phyloP scores from a whole-genome alignment of 2,329 filamentous ascomycete genomes.

The Fusarium fujikuroi region DNA sequence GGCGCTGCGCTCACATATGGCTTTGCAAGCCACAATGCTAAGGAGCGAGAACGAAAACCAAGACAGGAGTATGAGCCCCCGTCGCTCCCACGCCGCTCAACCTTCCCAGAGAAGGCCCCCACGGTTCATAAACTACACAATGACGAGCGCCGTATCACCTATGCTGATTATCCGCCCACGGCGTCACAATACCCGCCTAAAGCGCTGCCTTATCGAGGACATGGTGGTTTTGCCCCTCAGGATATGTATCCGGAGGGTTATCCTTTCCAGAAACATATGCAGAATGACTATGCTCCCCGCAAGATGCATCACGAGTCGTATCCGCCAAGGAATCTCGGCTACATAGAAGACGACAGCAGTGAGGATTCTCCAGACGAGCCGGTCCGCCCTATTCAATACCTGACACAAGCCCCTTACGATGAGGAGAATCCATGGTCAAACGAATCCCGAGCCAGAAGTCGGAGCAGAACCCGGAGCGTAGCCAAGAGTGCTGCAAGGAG shows the following conservation, averaged over 20 bases:
- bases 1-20: constrained; percentile 73
- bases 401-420: constrained; percentile 37
- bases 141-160: constrained; percentile 34
- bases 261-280: constrained; percentile 33
- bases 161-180: constrained; percentile 34
- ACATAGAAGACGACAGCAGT: constrained; percentile 44
- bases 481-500: constrained; percentile 32
- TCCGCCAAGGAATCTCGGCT: constrained; percentile 37
- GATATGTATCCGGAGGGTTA: constrained; percentile 40
- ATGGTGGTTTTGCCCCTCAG: constrained; percentile 34
- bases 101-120: constrained; percentile 57
- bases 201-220: constrained; percentile 33
- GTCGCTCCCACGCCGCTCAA: constrained; percentile 55
- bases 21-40: constrained; percentile 64
- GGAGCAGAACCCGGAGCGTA: constrained; percentile 31
- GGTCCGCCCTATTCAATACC: constrained; percentile 37
- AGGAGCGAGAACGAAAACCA: constrained; percentile 56
- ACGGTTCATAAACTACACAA: constrained; percentile 38
- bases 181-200: constrained; percentile 35
- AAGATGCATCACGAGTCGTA: constrained; percentile 41
- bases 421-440: constrained; percentile 31
- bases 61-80: constrained; percentile 56
- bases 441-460: constrained; percentile 27
- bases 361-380: constrained; percentile 37
- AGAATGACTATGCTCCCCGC: constrained; percentile 36